Evolutionary conservation across 768 basidiomycete genomes (phyloP), one percentile per base, ranked within the genome.

Genomic region (Dacryopinax primogenitus): DNA sequence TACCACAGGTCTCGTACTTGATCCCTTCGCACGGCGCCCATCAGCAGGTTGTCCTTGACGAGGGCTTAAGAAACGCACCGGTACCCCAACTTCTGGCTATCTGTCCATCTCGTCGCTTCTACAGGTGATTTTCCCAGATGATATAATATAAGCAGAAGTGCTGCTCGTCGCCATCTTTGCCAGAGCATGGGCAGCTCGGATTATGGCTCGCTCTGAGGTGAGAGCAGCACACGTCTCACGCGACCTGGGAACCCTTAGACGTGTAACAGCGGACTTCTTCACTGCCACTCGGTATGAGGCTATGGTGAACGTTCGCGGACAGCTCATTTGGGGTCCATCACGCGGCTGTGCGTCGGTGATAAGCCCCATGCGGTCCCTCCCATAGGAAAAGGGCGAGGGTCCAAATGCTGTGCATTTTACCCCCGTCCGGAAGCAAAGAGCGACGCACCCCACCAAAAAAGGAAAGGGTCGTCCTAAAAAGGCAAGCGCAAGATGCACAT

Each of bases 1-100:
- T 90, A 86, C 87, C 90, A 96, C 3, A 95, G 76, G 64, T 87
- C 83, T 45, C 86, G 83, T 9, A 84, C 85, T 71, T 79, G 80
- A 69, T 90, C 82, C 47, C 90, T 92, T 68, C 3, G 35, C 30
- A 47, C 47, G 21, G 32, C 16, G 3, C 34, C 47, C 15, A 65
- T 23, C 6, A 39, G 66, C 66, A 23, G 33, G 39, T 28, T 36
- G 36, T 28, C 63, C 51, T 30, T 58, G 26, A 26, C 13, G 32
- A 4, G 26, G 13, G 23, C 21, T 9, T 9, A 58, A 21, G 9
- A 7, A 4, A 30, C 51, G 23, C 15, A 58, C 51, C 51, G 51
- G 32, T 58, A 58, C 21, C 51, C 51, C 9, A 58, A 23, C 51
- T 58, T 58, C 51, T 30, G 26, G 51, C 51, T 58, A 58, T 58